These are phyloP conservation scores for Salix dunnii DNA, from an alignment of 345 rosid species.

Conservation along the genomic window DNA sequence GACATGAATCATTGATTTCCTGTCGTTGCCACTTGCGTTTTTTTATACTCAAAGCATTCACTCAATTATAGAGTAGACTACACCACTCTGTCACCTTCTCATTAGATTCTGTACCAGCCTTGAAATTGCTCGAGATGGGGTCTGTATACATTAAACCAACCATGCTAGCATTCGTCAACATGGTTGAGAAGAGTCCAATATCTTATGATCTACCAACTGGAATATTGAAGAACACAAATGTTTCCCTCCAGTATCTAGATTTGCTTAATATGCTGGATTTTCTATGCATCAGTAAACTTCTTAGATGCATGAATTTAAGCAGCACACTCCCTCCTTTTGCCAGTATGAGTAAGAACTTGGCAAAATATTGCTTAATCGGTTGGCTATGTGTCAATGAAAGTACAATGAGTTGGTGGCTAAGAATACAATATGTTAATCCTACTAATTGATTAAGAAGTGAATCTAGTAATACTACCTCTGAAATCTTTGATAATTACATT, in stretches of 20 bases:
- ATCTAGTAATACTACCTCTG: background rate
- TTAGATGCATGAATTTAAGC: background rate
- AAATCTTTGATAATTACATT: background rate
- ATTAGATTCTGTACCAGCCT: background rate
- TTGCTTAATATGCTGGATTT: background rate
- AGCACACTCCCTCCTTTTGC: background rate
- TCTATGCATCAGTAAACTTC: background rate
- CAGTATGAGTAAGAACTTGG: background rate
- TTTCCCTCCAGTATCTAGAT: background rate
- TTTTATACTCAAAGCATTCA: background rate
- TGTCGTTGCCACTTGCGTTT: background rate
- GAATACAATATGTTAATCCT: background rate
- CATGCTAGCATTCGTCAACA: background rate
- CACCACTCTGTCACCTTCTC: background rate
- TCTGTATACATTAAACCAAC: background rate
- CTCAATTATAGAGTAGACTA: background rate
- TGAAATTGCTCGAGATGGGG: background rate
- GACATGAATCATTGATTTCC: conserved; percentile 8
- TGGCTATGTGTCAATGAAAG: background rate
- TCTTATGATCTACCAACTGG: background rate
- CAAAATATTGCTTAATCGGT: background rate
- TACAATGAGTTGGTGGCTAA: background rate
- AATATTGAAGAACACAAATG: background rate
- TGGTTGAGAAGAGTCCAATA: background rate
- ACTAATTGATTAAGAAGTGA: background rate